Conservation (phyloP, 2,329 filamentous ascomycete species). For the Cladophialophora chaetospira region DNA sequence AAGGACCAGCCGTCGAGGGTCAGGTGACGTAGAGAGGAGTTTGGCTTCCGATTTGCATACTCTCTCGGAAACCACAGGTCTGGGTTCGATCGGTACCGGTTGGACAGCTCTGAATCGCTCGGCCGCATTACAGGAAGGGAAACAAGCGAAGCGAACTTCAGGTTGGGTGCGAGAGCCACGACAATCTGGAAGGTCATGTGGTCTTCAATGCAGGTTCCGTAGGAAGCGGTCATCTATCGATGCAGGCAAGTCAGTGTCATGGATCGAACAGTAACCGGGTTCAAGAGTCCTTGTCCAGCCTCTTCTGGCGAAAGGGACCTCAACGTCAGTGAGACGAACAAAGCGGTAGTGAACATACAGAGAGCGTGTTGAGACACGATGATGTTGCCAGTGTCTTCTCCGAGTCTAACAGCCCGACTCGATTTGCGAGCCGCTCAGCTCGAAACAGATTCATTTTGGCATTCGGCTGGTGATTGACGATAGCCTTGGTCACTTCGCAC, state of each 20-base stretch:
- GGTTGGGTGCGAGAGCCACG: slow-evolving; percentile 14
- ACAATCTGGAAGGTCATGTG: slow-evolving; percentile 15
- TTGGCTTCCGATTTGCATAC: slow-evolving; percentile 1
- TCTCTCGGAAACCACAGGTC: slow-evolving; percentile 1
- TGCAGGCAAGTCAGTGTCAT: no score
- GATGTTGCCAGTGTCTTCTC: neutral
- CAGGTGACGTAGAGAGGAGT: slow-evolving; percentile 20
- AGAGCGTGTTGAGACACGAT: slow-evolving; percentile 6
- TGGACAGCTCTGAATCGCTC: neutral
- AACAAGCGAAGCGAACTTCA: slow-evolving; percentile 20
- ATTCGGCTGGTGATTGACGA: slow-evolving; percentile 22
- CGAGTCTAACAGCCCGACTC: neutral
- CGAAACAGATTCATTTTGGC: slow-evolving; percentile 18
- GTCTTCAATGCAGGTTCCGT: neutral
- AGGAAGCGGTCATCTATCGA: slow-evolving; percentile 1
- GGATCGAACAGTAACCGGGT: no score
- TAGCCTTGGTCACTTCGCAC: slow-evolving; percentile 4
- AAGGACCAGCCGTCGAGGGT: slow-evolving; percentile 26
- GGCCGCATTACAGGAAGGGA: neutral
- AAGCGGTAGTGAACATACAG: no score
- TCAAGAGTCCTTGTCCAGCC: no score
- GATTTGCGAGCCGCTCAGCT: neutral
- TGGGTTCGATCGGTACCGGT: neutral
- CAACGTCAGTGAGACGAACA: no score
- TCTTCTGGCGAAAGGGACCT: no score